A percentile compares a stretch with the other conserved stretches of the same genome.
These are phyloP conservation scores for Brassica balearica DNA, from an alignment of 441 rosid species.

Conservation along the genomic window DNA sequence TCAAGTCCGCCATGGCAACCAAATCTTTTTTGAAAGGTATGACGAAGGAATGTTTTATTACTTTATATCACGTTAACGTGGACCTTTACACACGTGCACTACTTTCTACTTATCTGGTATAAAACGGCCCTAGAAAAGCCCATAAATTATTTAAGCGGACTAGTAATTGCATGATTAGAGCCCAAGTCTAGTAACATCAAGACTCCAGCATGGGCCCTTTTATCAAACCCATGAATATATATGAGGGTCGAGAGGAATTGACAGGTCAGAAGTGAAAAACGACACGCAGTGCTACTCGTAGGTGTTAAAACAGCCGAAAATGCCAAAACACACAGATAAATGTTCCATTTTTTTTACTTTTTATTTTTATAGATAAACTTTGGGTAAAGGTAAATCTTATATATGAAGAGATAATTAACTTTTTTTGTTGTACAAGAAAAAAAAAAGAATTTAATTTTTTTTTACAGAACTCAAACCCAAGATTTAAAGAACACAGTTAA, in stretches of 20 bases:
- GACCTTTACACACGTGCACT: slow-evolving; percentile 21
- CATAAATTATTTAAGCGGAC: not conserved
- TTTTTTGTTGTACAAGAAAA: too few species aligned
- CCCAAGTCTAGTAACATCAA: not conserved
- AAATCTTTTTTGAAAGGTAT: not conserved
- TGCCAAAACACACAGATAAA: not conserved
- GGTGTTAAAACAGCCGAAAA: slow-evolving; percentile 24
- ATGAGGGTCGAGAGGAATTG: not conserved
- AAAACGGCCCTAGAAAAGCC: slow-evolving; percentile 13
- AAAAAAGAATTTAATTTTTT: slow-evolving; percentile 12
- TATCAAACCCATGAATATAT: not conserved
- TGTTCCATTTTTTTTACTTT: not conserved
- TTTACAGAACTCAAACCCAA: slow-evolving; percentile 6
- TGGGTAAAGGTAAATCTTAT: not conserved
- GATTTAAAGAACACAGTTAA: too few species aligned
- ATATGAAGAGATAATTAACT: too few species aligned
- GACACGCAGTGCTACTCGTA: slow-evolving; percentile 22
- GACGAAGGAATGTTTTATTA: slow-evolving; percentile 5
- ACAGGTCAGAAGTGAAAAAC: not conserved
- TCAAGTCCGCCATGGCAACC: slow-evolving; percentile 30
- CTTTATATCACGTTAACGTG: slow-evolving; percentile 34
- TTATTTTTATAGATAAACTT: not conserved
- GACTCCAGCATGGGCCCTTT: not conserved
- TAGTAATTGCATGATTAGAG: not conserved
- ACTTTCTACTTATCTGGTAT: not conserved